These are phyloP conservation scores for Prunus padus DNA, from an alignment of 306 rosid species.

Conservation along the genomic window DNA sequence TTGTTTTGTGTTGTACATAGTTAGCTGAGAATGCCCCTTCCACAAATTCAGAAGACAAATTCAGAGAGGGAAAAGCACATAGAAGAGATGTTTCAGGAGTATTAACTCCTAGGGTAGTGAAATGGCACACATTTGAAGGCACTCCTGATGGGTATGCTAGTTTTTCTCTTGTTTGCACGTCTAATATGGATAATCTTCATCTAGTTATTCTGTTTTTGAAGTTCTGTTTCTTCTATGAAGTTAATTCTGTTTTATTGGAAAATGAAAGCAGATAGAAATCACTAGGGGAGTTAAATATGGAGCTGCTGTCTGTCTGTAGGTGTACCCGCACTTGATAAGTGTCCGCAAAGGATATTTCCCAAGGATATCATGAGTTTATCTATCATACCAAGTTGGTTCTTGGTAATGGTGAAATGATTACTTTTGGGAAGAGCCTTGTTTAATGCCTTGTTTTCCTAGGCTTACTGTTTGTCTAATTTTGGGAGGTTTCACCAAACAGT, in stretches of 20 bases:
- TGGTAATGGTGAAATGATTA: neutral
- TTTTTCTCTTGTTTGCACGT: constrained; percentile 14
- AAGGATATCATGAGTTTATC: neutral
- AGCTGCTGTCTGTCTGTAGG: neutral
- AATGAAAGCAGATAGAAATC: neutral
- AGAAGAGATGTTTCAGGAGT: constrained; percentile 29
- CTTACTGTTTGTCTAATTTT: neutral
- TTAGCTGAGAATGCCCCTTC: constrained; percentile 30
- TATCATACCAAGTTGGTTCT: neutral
- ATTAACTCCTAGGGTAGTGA: constrained; percentile 13
- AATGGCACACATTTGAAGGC: constrained; percentile 30
- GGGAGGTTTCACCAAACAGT: neutral
- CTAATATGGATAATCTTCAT: neutral
- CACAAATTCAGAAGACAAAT: constrained; percentile 34
- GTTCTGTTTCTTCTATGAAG: neutral
- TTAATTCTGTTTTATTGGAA: neutral
- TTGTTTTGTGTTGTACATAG: constrained; percentile 30
- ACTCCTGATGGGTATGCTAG: constrained; percentile 40
- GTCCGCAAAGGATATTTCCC: too few species aligned
- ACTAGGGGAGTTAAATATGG: neutral
- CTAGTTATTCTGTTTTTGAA: neutral
- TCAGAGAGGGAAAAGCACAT: constrained; percentile 9
- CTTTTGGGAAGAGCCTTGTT: neutral
- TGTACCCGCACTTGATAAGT: too few species aligned
- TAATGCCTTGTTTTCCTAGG: neutral